These are phyloP conservation scores for Halenospora varia DNA, from an alignment of 495 filamentous ascomycete genomes.

Conservation along the genomic window DNA sequence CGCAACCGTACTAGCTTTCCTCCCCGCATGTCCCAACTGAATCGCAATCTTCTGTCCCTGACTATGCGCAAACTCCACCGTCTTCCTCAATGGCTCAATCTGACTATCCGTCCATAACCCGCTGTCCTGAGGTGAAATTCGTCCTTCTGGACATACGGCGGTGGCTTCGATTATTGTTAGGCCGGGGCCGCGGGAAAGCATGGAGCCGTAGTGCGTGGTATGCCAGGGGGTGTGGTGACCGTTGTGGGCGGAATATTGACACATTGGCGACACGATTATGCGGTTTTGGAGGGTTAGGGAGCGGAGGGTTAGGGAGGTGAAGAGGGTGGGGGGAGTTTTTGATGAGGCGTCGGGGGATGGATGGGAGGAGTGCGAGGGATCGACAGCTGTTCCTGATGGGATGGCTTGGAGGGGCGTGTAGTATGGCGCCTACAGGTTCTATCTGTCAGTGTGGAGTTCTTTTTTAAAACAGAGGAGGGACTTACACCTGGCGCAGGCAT, in stretches of 20 bases:
- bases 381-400: background rate
- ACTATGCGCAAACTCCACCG: slow-evolving; percentile 65
- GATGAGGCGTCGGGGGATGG: too few relatives aligned
- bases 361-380: background rate
- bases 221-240: slow-evolving; percentile 61
- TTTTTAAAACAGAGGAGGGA: too few relatives aligned
- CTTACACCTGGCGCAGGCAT: too few relatives aligned
- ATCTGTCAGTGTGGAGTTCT: background rate
- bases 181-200: slow-evolving; percentile 59
- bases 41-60: slow-evolving; percentile 66
- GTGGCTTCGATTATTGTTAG: slow-evolving; percentile 70
- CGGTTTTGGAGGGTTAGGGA: slow-evolving; percentile 57
- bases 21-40: slow-evolving; percentile 70
- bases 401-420: background rate
- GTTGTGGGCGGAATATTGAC: slow-evolving; percentile 64
- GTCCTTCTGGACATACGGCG: slow-evolving; percentile 60
- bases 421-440: background rate
- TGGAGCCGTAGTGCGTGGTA: slow-evolving; percentile 46
- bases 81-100: slow-evolving; percentile 53
- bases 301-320: slow-evolving; percentile 36
- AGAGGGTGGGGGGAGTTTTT: slow-evolving; percentile 50
- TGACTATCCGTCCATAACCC: slow-evolving; percentile 78
- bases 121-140: slow-evolving; percentile 66
- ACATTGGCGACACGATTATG: slow-evolving; percentile 55
- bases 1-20: slow-evolving; percentile 64